A percentile compares a stretch with the other conserved stretches of the same genome.
These are phyloP conservation scores for Anastatica hierochuntica DNA, from an alignment of 345 rosid species.

Conservation along the genomic window DNA sequence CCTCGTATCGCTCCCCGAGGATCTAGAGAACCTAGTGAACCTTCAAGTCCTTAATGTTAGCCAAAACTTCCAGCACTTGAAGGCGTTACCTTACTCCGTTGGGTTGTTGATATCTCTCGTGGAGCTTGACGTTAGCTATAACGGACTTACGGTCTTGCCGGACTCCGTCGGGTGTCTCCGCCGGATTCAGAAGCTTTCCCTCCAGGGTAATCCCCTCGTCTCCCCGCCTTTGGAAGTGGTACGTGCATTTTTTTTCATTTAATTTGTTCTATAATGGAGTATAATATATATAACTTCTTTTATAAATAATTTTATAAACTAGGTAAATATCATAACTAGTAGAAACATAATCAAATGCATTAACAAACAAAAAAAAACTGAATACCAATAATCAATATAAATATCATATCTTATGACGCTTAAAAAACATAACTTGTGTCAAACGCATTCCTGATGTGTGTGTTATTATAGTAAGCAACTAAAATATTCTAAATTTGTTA, in stretches of 20 bases:
- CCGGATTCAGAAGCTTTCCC: slow-evolving; percentile 50
- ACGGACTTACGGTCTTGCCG: slow-evolving; percentile 45
- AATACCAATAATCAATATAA: too few relatives aligned
- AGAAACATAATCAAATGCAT: too few relatives aligned
- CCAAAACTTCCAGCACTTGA: slow-evolving; percentile 73
- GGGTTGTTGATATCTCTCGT: slow-evolving; percentile 68
- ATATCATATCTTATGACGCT: too few relatives aligned
- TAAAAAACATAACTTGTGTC: too few relatives aligned
- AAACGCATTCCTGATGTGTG: too few relatives aligned
- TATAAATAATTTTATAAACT: too few relatives aligned
- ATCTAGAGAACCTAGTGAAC: slow-evolving; percentile 61
- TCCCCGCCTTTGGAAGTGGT: slow-evolving; percentile 65
- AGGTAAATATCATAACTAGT: too few relatives aligned
- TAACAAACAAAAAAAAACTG: too few relatives aligned
- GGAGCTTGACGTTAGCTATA: slow-evolving; percentile 73
- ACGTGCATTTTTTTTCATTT: background rate
- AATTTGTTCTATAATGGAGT: too few relatives aligned
- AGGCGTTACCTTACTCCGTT: slow-evolving; percentile 51
- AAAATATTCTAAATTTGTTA: too few relatives aligned
- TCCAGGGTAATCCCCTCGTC: slow-evolving; percentile 71
- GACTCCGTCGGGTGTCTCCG: slow-evolving; percentile 68
- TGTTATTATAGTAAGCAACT: too few relatives aligned
- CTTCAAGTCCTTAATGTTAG: slow-evolving; percentile 63
- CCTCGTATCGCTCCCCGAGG: slow-evolving; percentile 55
- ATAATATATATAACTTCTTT: too few relatives aligned